Conservation (phyloP, 2,329 filamentous ascomycete genomes). For the Tolypocladium sp. region DNA sequence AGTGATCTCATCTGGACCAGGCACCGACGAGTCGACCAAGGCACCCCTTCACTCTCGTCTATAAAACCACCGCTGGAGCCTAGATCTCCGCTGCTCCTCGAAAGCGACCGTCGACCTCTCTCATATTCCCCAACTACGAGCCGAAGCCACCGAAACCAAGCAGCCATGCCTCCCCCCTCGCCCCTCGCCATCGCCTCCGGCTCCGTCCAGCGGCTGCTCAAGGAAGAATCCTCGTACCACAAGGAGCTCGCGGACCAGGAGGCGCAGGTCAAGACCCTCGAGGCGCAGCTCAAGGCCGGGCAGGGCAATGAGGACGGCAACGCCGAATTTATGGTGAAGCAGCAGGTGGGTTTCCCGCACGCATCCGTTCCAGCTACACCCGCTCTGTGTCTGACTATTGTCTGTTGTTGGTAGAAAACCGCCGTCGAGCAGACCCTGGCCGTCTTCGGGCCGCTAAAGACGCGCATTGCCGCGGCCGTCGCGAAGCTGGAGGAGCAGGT, state of each 20-base stretch:
- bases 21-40: neutral
- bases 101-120: neutral
- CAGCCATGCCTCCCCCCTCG: conserved; percentile 64
- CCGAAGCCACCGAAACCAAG: neutral
- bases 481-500: conserved; percentile 68
- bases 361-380: too few relatives aligned
- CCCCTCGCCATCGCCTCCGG: conserved; percentile 71
- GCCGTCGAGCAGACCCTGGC: conserved; percentile 82
- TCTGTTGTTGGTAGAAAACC: conserved; percentile 49
- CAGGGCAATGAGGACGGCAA: conserved; percentile 58
- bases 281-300: conserved; percentile 45
- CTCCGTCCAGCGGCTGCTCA: conserved; percentile 74
- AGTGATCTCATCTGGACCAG: neutral
- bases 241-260: conserved; percentile 73
- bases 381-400: too few relatives aligned
- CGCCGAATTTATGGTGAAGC: conserved; percentile 68
- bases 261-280: conserved; percentile 59
- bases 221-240: conserved; percentile 86
- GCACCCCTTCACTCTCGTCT: neutral
- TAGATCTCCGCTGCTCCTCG: neutral
- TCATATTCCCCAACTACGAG: neutral
- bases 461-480: conserved; percentile 63
- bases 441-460: conserved; percentile 63
- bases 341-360: conserved; percentile 57
- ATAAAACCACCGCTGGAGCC: neutral